Base-by-base conservation (phyloP, 2,329 filamentous ascomycete genomes). In the Chalaropsis ovoidea region DNA sequence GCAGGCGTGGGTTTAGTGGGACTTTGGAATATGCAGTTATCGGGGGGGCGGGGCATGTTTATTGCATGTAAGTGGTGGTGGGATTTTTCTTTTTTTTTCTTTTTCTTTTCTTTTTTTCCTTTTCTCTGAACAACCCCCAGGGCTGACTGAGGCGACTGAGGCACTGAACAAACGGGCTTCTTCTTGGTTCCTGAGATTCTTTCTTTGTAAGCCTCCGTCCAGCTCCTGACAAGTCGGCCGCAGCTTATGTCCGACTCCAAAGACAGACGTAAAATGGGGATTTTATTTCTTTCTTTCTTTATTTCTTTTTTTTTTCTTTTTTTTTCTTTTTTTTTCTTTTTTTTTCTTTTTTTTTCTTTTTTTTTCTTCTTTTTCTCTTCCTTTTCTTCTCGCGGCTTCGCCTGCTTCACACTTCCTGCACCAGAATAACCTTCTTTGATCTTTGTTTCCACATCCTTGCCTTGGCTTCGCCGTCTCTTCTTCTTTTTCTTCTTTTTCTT, bases 141-240 rank as follows among this genome's bases (percentile, higher is more conserved):
- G 43, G 43, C 43, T n/a, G n/a, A n/a, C n/a, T n/a, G n/a, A n/a
- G n/a, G n/a, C n/a, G n/a, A n/a, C n/a, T 45, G 43, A 15, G 43
- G 43, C 43, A 17, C 15, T 45, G 11, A 45, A 1, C 43, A 45
- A 15, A 7, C 47, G 19, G 6, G 47, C 47, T 52, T 52, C 49
- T 54, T 24, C 49, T 27, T 54, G 49, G 49, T 54, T 31, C 49
- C 49, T 54, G 49, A 54, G 3, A 54, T 54, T 54, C 49, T 47
- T 19, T 47, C 31, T 31, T 54, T 13, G 22, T 31, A 54, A 54
- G 22, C 49, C 49, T 54, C 49, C 49, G 49, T n/a, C 19, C 43
- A 47, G 24, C 8, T 54, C 24, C 24, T 13, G 17, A 7, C 5
- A 27, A 54, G 22, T 54, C 49, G 49, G 49, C 49, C 49, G 49